Evolutionary conservation across 805 yeast species (phyloP).

Genomic region (Metschnikowia koreensis): DNA sequence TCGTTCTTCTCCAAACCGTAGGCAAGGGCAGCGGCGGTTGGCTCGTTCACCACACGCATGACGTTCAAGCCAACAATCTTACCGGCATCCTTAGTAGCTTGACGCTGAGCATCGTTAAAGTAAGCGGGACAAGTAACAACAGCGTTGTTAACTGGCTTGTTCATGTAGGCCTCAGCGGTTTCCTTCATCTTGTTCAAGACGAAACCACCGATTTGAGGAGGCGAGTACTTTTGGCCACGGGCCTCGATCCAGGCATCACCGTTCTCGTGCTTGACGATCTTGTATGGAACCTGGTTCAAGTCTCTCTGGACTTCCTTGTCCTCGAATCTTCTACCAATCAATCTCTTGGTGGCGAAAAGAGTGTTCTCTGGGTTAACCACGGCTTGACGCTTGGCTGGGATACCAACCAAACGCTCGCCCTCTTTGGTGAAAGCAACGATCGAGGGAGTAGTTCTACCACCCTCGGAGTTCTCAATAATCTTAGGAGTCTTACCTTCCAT

Average conservation of each 20-base stretch:
- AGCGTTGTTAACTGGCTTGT: constrained; percentile 84
- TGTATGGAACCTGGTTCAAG: constrained; percentile 82
- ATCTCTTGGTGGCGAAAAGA: constrained; percentile 89
- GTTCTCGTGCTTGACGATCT: constrained; percentile 82
- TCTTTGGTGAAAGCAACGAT: constrained; percentile 92
- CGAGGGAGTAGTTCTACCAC: constrained; percentile 78
- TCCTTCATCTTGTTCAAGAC: constrained; percentile 95
- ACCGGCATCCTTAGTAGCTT: constrained; percentile 96
- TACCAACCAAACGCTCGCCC: constrained; percentile 82
- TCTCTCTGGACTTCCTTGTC: constrained; percentile 91
- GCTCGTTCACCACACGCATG: constrained; percentile 86
- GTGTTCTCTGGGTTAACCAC: constrained; percentile 94
- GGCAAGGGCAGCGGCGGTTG: constrained; percentile 92
- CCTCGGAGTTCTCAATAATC: constrained; percentile 72
- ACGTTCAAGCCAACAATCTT: constrained; percentile 93
- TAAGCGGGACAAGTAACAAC: constrained; percentile 90
- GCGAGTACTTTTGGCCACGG: constrained; percentile 83
- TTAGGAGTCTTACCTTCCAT: constrained; percentile 77
- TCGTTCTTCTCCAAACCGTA: constrained; percentile 89
- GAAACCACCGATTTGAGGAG: constrained; percentile 94
- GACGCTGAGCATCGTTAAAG: constrained; percentile 89
- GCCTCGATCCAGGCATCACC: constrained; percentile 98
- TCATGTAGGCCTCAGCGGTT: constrained; percentile 90
- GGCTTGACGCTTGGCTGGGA: constrained; percentile 94
- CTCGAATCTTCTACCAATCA: constrained; percentile 89